These are phyloP conservation scores for Clavulina sp. DNA, from an alignment of 768 basidiomycete species.

Conservation along the genomic window DNA sequence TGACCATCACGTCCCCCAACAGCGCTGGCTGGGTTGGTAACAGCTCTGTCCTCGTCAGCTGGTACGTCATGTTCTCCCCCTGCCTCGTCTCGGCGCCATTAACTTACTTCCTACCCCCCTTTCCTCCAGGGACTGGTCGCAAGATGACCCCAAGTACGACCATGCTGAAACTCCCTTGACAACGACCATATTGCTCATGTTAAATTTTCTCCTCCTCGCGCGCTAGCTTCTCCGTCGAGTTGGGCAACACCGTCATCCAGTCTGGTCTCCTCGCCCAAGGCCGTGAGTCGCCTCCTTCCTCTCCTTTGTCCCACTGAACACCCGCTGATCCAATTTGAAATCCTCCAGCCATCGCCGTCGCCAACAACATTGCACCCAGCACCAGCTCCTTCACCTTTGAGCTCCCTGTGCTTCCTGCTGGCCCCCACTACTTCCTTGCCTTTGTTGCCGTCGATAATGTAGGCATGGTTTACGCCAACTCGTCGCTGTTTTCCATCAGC, in stretches of 20 bases:
- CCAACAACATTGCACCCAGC: neutral
- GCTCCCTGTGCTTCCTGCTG: neutral
- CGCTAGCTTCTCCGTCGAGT: neutral
- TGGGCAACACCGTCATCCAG: neutral
- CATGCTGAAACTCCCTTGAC: neutral
- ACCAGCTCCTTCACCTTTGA: neutral
- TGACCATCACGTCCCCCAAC: neutral
- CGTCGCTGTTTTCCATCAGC: neutral
- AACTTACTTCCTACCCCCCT: too few species aligned
- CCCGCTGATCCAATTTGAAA: neutral
- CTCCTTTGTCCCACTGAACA: neutral
- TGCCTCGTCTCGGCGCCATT: neutral
- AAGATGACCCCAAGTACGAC: neutral
- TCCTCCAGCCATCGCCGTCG: neutral
- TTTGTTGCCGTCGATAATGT: neutral
- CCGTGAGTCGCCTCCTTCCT: neutral
- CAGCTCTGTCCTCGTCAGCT: neutral
- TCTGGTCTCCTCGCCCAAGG: constrained; percentile 1
- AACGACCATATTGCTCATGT: neutral
- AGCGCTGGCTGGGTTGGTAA: neutral
- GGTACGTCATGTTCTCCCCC: neutral
- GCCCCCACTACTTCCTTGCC: neutral
- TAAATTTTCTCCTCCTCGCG: neutral
- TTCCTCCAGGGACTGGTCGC: neutral
- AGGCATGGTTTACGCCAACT: neutral